Percentiles rank a stretch among this genome's conserved stretches.
Conservation (phyloP, 2,329 filamentous ascomycete genomes). For the Colletotrichum musae region DNA sequence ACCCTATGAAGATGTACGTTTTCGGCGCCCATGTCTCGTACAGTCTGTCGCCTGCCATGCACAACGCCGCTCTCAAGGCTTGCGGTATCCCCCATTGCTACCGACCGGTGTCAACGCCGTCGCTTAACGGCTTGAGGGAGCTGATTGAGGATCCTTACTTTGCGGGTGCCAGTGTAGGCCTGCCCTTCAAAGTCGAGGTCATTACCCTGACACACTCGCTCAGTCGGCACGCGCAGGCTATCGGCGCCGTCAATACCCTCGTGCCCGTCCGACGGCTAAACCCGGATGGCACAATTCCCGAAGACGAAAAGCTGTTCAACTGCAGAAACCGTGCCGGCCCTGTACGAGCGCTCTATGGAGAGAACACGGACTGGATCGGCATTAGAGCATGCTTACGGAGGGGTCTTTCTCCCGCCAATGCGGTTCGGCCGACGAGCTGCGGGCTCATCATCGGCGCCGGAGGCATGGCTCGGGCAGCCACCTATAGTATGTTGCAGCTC, state of each 20-base stretch:
- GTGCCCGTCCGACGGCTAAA: constrained; percentile 76
- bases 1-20: constrained; percentile 80
- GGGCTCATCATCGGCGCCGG: constrained; percentile 76
- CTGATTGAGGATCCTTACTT: constrained; percentile 77
- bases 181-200: constrained; percentile 83
- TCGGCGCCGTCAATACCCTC: constrained; percentile 83
- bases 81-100: constrained; percentile 81
- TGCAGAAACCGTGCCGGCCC: constrained; percentile 75
- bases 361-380: constrained; percentile 88
- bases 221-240: constrained; percentile 80
- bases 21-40: constrained; percentile 81
- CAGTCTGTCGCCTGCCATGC: constrained; percentile 84
- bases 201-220: constrained; percentile 78
- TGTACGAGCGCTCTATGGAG: constrained; percentile 79
- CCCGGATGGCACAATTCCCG: constrained; percentile 69
- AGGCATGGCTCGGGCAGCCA: constrained; percentile 83
- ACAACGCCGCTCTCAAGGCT: constrained; percentile 76
- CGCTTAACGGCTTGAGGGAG: constrained; percentile 73
- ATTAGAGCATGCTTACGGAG: constrained; percentile 81
- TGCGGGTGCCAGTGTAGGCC: constrained; percentile 79
- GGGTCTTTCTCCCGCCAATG: constrained; percentile 80
- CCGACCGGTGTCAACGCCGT: constrained; percentile 73
- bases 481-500: constrained; percentile 84
- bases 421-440: constrained; percentile 68
- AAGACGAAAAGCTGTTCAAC: constrained; percentile 66